A percentile compares a stretch with the other conserved stretches of the same genome.
Evolutionary conservation across 768 basidiomycete genomes (phyloP).

Genomic region (Trametes cingulata): DNA sequence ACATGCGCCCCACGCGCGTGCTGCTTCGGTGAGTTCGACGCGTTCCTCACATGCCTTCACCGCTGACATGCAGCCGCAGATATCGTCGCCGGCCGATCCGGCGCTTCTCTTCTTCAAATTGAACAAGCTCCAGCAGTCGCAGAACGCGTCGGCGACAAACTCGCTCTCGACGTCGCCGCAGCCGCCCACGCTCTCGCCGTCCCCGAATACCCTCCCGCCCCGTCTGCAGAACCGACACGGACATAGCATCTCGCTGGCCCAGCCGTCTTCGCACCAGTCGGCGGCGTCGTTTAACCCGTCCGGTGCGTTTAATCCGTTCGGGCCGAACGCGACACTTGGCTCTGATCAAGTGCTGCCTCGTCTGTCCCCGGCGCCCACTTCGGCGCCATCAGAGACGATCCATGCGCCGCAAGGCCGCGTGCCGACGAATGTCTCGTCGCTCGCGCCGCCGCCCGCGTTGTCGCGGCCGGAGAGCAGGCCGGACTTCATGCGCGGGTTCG

Average conservation of each 20-base stretch:
- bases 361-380: conserved; percentile 27
- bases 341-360: conserved; percentile 43
- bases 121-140: conserved; percentile 79
- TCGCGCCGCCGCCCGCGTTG: conserved; percentile 47
- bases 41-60: conserved; percentile 7
- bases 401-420: conserved; percentile 59
- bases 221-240: conserved; percentile 61
- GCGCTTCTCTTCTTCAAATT: conserved; percentile 79
- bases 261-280: conserved; percentile 43
- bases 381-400: conserved; percentile 36
- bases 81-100: conserved; percentile 90
- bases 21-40: conserved; percentile 68
- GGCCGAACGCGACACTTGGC: conserved; percentile 53
- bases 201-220: conserved; percentile 39
- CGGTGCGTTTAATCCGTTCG: conserved; percentile 65
- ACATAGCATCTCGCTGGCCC: conserved; percentile 73
- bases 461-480: conserved; percentile 56
- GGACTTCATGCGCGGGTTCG: conserved; percentile 80
- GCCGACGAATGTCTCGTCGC: conserved; percentile 45
- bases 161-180: conserved; percentile 70
- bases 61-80: conserved; percentile 44
- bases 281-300: conserved; percentile 38
- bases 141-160: conserved; percentile 48
- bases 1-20: conserved; percentile 76
- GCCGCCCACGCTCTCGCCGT: conserved; percentile 54